These are phyloP conservation scores for Lecanicillium sp. DNA, from an alignment of 2,329 filamentous ascomycete genomes.

Conservation along the genomic window DNA sequence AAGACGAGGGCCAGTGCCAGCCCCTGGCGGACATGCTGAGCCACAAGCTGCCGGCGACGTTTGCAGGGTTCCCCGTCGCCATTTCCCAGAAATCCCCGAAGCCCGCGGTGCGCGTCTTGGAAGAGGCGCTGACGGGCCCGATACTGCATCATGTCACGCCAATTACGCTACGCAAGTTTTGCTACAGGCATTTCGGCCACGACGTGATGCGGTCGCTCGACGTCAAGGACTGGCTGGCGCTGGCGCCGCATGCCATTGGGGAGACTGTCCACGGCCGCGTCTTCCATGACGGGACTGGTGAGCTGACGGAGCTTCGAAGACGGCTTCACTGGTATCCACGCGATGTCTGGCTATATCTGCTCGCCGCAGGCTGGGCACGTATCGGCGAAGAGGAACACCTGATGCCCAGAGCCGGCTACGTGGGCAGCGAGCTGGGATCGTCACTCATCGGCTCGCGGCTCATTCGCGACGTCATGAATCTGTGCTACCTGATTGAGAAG, in stretches of 20 bases:
- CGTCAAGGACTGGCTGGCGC: conserved; percentile 1
- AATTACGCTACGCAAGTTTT: conserved; percentile 1
- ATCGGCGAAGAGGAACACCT: conserved; percentile 6
- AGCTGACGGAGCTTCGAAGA: background rate
- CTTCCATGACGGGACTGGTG: background rate
- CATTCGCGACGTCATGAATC: conserved; percentile 3
- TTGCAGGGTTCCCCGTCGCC: background rate
- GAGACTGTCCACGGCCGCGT: conserved; percentile 2
- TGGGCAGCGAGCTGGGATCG: conserved; percentile 6
- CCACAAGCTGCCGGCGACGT: background rate
- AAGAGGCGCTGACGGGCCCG: background rate
- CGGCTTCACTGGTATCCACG: conserved; percentile 3
- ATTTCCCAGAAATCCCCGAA: background rate
- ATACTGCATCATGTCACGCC: conserved; percentile 5
- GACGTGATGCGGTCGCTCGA: background rate
- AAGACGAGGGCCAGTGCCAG: background rate
- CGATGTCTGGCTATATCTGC: conserved; percentile 2
- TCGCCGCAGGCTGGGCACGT: conserved; percentile 4
- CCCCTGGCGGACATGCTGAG: conserved; percentile 4
- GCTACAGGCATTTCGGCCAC: conserved; percentile 1
- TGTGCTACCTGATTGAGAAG: conserved; percentile 6
- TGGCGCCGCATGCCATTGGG: conserved; percentile 1
- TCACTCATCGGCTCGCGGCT: conserved; percentile 1
- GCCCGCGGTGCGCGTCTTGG: background rate
- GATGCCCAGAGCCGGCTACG: conserved; percentile 3